Conservation (phyloP, 768 basidiomycete genomes). For the Asterophora parasitica region DNA sequence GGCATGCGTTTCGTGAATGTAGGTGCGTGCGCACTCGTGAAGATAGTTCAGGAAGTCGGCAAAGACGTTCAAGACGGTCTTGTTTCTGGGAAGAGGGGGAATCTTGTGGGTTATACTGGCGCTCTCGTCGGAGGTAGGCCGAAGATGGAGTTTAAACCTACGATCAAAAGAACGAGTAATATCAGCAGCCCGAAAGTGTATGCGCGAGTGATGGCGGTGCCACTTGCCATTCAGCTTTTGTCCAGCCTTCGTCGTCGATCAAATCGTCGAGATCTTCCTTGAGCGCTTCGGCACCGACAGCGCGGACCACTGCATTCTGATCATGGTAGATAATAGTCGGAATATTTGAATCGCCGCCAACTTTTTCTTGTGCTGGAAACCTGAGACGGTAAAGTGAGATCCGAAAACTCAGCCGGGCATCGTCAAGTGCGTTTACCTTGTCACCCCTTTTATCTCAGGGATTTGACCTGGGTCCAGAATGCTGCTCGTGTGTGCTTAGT, state of each 20-base stretch:
- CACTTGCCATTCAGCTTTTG: constrained; percentile 44
- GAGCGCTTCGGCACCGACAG: constrained; percentile 42
- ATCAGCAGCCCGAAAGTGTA: constrained; percentile 1
- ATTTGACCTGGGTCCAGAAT: constrained; percentile 32
- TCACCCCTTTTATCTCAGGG: constrained; percentile 37
- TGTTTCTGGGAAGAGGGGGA: constrained; percentile 39
- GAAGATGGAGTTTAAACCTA: constrained; percentile 34
- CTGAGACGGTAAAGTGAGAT: constrained; percentile 20
- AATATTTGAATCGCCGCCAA: constrained; percentile 41
- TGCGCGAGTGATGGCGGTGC: too few species aligned
- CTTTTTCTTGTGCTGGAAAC: constrained; percentile 41
- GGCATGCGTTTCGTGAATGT: constrained; percentile 41
- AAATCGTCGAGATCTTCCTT: constrained; percentile 32
- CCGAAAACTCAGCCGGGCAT: too few species aligned
- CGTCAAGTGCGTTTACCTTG: constrained; percentile 25
- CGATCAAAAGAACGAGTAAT: constrained; percentile 14
- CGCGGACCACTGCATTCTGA: constrained; percentile 28
- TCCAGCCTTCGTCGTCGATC: constrained; percentile 41
- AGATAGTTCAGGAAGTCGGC: constrained; percentile 47
- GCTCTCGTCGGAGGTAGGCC: constrained; percentile 16
- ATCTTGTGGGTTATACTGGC: constrained; percentile 10
- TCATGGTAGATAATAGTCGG: constrained; percentile 46
- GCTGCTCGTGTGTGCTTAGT: constrained; percentile 7
- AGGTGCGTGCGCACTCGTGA: constrained; percentile 35
- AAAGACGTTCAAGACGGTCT: constrained; percentile 38